Conservation (phyloP, 768 basidiomycete species). For the Clavulina sp. region DNA sequence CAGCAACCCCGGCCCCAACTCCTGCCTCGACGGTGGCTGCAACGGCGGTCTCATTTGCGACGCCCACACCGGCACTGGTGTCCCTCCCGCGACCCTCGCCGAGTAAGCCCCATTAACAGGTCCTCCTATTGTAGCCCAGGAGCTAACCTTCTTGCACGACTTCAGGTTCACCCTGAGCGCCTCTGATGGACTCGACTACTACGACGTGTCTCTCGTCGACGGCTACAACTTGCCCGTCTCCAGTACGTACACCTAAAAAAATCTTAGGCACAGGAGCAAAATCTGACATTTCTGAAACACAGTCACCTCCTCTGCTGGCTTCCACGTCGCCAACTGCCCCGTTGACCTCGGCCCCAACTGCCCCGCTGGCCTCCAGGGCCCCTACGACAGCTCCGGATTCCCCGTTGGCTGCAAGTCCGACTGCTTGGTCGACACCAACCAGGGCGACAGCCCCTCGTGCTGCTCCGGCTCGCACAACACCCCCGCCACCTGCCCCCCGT, state of each 20-base stretch:
- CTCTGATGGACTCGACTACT: constrained; percentile 6
- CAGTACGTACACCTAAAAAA: constrained; percentile 9
- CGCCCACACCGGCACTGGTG: constrained; percentile 21
- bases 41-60: constrained; percentile 23
- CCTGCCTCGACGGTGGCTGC: constrained; percentile 10
- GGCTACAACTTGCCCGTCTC: constrained; percentile 10
- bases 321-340: constrained; percentile 11
- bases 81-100: constrained; percentile 13
- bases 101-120: constrained; percentile 4
- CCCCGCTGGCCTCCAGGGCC: constrained; percentile 1
- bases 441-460: constrained; percentile 11
- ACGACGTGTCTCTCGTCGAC: constrained; percentile 11
- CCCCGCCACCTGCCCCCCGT: too few relatives aligned
- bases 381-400: constrained; percentile 10
- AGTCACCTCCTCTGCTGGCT: too few relatives aligned
- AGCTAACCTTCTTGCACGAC: background rate
- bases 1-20: constrained; percentile 10
- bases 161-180: constrained; percentile 8
- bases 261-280: background rate
- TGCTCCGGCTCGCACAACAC: constrained; percentile 12
- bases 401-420: constrained; percentile 15
- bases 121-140: background rate
- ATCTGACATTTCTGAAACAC: background rate
- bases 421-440: constrained; percentile 13
- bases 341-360: constrained; percentile 10